Percentiles rank a stretch among this genome's conserved stretches.
phyloP scores from a whole-genome alignment of 371 early-diverging fungal genomes.

The Syncephalis plumigaleata region DNA sequence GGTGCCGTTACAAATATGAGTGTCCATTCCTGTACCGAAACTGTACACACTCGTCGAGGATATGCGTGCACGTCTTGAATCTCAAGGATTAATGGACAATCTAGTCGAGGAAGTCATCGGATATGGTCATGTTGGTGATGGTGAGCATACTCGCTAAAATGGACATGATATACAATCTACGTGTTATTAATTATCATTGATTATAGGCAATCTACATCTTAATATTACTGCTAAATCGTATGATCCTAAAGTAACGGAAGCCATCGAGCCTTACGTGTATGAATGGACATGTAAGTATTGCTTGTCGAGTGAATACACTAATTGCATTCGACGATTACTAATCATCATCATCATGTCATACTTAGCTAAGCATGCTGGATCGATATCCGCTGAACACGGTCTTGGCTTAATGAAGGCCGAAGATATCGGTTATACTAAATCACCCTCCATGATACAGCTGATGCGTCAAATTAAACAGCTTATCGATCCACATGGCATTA shows the following conservation, averaged over 20 bases:
- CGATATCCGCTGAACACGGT: constrained; percentile 68
- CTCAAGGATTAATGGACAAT: constrained; percentile 30
- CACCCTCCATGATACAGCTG: constrained; percentile 32
- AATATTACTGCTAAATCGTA: constrained; percentile 62
- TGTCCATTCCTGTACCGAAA: constrained; percentile 67
- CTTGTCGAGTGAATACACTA: no score
- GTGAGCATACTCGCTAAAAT: constrained; percentile 6
- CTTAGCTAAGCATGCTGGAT: constrained; percentile 43
- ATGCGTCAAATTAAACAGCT: constrained; percentile 51
- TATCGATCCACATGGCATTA: constrained; percentile 68
- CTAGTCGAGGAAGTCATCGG: constrained; percentile 60
- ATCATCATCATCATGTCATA: neutral
- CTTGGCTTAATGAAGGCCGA: constrained; percentile 59
- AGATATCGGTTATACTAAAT: constrained; percentile 43
- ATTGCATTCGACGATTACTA: no score
- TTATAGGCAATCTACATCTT: constrained; percentile 75
- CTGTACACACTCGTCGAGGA: constrained; percentile 76
- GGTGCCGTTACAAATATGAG: constrained; percentile 89
- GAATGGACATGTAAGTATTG: constrained; percentile 56
- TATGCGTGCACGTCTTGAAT: constrained; percentile 42
- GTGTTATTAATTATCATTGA: no score
- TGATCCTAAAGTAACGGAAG: constrained; percentile 27
- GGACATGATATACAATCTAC: no score
- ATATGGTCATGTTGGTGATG: constrained; percentile 85
- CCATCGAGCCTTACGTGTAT: constrained; percentile 88